Evolutionary conservation across 2,329 filamentous ascomycete genomes (phyloP).

Genomic region (Meredithiella fracta): DNA sequence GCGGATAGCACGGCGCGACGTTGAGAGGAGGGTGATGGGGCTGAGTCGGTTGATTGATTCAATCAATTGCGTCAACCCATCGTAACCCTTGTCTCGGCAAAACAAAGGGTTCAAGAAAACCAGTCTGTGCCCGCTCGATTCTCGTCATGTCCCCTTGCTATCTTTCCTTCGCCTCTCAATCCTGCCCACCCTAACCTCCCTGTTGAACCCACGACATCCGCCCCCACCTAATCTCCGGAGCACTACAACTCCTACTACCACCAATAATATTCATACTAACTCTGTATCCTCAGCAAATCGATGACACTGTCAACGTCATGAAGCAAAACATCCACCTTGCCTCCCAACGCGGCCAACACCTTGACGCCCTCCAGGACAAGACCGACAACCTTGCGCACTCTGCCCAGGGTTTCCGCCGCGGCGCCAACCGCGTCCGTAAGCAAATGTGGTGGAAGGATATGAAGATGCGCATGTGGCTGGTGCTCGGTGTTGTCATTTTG

Average conservation of each 20-base stretch:
- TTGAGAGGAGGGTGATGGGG: too few relatives aligned
- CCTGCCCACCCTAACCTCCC: background rate
- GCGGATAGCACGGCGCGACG: too few relatives aligned
- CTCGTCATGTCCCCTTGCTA: background rate
- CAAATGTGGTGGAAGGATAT: slow-evolving; percentile 99
- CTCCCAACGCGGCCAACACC: slow-evolving; percentile 74
- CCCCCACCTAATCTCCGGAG: background rate
- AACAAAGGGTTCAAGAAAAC: too few relatives aligned
- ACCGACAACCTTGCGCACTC: slow-evolving; percentile 86
- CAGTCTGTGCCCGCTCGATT: too few relatives aligned
- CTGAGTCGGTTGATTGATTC: too few relatives aligned
- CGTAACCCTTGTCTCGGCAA: background rate
- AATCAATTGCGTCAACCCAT: background rate
- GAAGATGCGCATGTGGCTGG: slow-evolving; percentile 98
- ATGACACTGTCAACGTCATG: slow-evolving; percentile 90
- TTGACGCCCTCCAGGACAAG: slow-evolving; percentile 83
- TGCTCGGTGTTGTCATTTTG: slow-evolving; percentile 77
- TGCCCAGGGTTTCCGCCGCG: slow-evolving; percentile 86
- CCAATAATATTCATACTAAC: too few relatives aligned
- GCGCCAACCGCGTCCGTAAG: slow-evolving; percentile 89
- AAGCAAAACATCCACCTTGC: slow-evolving; percentile 95
- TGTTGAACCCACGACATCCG: too few relatives aligned
- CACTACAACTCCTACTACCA: too few relatives aligned
- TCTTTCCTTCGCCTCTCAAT: slow-evolving; percentile 16
- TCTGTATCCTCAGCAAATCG: slow-evolving; percentile 60